Base-by-base conservation (phyloP, 805 yeast genomes). In the Ogataea glucozyma region DNA sequence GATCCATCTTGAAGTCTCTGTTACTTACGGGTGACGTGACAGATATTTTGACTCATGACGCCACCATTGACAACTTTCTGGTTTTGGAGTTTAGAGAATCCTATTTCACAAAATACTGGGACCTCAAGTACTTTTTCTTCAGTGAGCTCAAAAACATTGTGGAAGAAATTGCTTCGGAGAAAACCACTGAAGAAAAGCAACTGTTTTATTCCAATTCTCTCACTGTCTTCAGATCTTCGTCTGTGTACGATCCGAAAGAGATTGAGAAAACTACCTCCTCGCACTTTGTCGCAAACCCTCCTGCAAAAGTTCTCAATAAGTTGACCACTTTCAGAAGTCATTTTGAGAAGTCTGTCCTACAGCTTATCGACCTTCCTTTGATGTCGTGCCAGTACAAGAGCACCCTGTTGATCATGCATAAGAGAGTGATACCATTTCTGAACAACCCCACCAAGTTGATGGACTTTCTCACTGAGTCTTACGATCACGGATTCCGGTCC, bases 391-490 rank as follows among this genome's bases (percentile, higher is more conserved):
- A 88, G 60, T 83, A 85, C 62, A 88, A 87, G 61, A 69, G 83
- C 2, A 71, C 83, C 4, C 68, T 91, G 43, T 66, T 79, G 4
- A 73, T 89, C 2, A 61, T 93, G 53, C 97, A 93, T 63, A 88
- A 88, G 60, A 70, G 95, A 48, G 74, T 93, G 31, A 83, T 91
- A 26, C 97, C 97, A 27, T 77, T 75, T 57, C 76, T 88, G 73
- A 73, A 77, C 33, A 82, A 81, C 51, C 96, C 98, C 6, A 85
- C 87, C 31, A 73, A 77, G 47, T 67, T 93, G 34, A 90, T 93
- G 97, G 99, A 91, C 67, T 93, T 91, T 61, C 70, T 91, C 46
- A 88, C 97, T 1, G 95, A 87, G 47, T 83, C 95, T 3, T 90
- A 88, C 59, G 74, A 85, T 51, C 41, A 53, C 17, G 69, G 68